Percentiles rank a stretch among this genome's conserved stretches.
Evolutionary conservation across 768 basidiomycete species (phyloP).

Genomic region (Clavaria fumosa): DNA sequence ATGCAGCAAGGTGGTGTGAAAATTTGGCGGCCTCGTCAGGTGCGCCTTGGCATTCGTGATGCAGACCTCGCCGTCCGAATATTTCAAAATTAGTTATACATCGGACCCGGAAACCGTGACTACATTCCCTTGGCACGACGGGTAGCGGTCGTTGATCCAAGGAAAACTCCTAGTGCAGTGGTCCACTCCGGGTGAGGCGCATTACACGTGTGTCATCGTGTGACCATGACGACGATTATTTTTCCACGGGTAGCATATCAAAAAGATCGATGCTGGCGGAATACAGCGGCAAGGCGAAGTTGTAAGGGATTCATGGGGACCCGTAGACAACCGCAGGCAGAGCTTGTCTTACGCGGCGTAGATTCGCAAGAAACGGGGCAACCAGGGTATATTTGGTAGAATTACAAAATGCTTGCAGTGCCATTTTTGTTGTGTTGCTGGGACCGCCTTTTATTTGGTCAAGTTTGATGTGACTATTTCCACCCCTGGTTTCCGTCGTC

Average conservation of each 20-base stretch:
- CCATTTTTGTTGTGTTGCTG: no score
- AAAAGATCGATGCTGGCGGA: conserved; percentile 52
- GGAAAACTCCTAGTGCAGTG: conserved; percentile 46
- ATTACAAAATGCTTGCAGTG: no score
- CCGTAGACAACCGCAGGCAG: no score
- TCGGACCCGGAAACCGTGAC: conserved; percentile 58
- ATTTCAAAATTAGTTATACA: conserved; percentile 43
- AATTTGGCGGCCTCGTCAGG: conserved; percentile 84
- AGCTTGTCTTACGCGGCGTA: no score
- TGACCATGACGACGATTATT: conserved; percentile 22
- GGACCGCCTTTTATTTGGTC: no score
- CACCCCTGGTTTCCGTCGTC: conserved; percentile 10
- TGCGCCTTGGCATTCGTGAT: conserved; percentile 17
- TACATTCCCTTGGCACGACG: conserved; percentile 57
- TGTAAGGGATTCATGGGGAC: conserved; percentile 1
- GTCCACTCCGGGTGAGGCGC: conserved; percentile 60
- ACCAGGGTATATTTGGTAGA: no score
- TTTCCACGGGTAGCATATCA: conserved; percentile 30
- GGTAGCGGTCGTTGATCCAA: conserved; percentile 33
- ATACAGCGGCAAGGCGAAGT: conserved; percentile 34
- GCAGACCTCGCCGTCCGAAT: conserved; percentile 3
- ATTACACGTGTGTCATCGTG: conserved; percentile 4
- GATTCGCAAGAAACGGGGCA: no score
- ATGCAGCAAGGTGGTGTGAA: conserved; percentile 78
- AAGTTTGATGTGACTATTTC: no score